A percentile compares a stretch with the other conserved stretches of the same genome.
Evolutionary conservation across 495 filamentous ascomycete species (phyloP).

Genomic region (Hypoxylon crocopeplum): DNA sequence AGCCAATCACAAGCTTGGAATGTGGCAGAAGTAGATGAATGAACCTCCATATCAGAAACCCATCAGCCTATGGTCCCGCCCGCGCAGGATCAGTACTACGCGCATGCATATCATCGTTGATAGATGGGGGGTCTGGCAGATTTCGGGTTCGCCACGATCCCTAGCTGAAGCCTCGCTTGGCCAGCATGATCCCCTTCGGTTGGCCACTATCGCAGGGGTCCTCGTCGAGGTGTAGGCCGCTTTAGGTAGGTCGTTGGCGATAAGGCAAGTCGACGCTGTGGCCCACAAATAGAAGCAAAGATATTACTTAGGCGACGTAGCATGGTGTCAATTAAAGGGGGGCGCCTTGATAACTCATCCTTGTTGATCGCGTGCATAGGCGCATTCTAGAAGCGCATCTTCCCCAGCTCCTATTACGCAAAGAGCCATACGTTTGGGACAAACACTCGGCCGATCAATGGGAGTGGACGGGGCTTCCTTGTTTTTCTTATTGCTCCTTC

Average conservation of each 20-base stretch:
- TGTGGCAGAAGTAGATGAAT: neutral
- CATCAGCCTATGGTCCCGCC: neutral
- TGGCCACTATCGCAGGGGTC: neutral
- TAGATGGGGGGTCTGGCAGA: neutral
- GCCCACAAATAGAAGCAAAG: conserved; percentile 17
- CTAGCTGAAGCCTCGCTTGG: neutral
- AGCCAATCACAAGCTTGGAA: conserved; percentile 2
- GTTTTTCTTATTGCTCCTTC: conserved; percentile 1
- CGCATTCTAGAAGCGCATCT: conserved; percentile 25
- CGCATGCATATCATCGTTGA: neutral
- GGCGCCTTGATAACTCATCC: conserved; percentile 15
- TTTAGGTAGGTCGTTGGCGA: conserved; percentile 34
- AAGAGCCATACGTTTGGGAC: conserved; percentile 10
- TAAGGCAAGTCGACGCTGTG: conserved; percentile 7
- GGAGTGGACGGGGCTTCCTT: neutral
- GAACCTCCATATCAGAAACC: neutral
- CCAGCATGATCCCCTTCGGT: neutral
- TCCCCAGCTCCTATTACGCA: conserved; percentile 22
- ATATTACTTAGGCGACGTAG: conserved; percentile 22
- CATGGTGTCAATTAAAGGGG: neutral
- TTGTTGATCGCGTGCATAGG: conserved; percentile 6
- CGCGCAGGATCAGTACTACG: neutral
- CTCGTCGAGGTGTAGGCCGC: conserved; percentile 1
- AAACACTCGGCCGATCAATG: neutral
- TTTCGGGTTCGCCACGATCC: neutral